Base-by-base conservation (phyloP, 495 filamentous ascomycete genomes). In the Ascodesmis nigricans region DNA sequence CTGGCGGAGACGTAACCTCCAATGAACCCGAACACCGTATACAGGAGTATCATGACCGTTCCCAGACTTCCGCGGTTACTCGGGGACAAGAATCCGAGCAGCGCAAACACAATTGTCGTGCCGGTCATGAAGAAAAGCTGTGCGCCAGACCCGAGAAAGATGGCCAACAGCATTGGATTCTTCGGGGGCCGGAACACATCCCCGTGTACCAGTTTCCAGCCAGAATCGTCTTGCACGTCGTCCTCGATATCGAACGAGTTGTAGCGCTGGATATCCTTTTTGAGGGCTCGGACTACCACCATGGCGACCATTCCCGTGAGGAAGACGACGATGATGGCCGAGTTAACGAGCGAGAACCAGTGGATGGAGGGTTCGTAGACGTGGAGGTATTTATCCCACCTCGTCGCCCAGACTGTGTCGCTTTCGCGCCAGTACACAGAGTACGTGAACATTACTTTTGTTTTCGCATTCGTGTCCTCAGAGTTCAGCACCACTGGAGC, bases 61-160 rank as follows among this genome's bases (percentile, higher is more conserved):
- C 76, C 82, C 31, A 97, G 63, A 26, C 82, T 83, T 21, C 87
- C 87, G 44, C 87, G 82, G 53, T 90, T 92, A 10, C 80, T 82
- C 0, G 87, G 87, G 0, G 84, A 93, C 5, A 95, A 66, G 52
- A 97, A 90, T 40, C 87, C 87, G 21, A 97, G 64, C 9, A 95
- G 68, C 0, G 87, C 90, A 51, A 97, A 92, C 16, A 66, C 70
- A 48, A 97, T 91, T 29, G 90, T 93, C 39, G 77, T 73, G 20
- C 83, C 87, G 11, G 80, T 75, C 87, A 97, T 97, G 58, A 87
- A 82, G 53, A 95, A 93, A 8, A 97, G 66, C 56, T 97, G 87
- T 23, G 80, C 77, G 16, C 87, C 87, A 50, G 87, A 95, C 21
- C 87, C 87, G 31, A 93, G 65, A 47, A 97, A 65, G 9, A 97